A percentile compares a stretch with the other conserved stretches of the same genome.
These are phyloP conservation scores for Serendipita sp. DNA, from an alignment of 1,284 basidiomycete genomes.

Conservation along the genomic window DNA sequence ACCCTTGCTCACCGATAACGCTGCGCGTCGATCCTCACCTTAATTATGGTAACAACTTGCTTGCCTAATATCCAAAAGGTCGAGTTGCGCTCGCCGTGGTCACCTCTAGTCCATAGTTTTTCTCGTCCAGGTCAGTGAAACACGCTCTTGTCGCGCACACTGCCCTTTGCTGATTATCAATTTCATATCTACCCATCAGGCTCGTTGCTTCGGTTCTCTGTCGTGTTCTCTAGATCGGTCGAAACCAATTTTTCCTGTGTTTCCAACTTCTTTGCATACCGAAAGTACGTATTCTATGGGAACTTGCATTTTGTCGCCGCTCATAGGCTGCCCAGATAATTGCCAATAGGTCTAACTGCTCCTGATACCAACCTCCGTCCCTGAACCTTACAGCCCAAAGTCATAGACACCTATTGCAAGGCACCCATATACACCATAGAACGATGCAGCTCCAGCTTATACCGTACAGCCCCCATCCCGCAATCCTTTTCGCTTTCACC, in stretches of 20 bases:
- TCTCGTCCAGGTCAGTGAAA: neutral
- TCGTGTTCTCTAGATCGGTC: neutral
- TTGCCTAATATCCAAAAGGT: neutral
- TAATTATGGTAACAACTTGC: neutral
- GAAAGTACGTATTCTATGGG: neutral
- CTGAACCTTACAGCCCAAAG: conserved; percentile 5
- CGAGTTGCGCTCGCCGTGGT: neutral
- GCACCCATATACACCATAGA: conserved; percentile 30
- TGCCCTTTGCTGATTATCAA: neutral
- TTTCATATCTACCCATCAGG: neutral
- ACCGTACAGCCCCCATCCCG: conserved; percentile 37
- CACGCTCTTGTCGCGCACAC: neutral
- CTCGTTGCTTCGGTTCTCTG: neutral
- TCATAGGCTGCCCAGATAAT: neutral
- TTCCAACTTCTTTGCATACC: neutral
- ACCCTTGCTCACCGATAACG: neutral
- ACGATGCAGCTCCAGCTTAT: conserved; percentile 58
- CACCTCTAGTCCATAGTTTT: neutral
- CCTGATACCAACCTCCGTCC: conserved; percentile 5
- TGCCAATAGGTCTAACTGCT: neutral
- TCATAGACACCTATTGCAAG: conserved; percentile 22
- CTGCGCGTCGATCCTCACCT: neutral
- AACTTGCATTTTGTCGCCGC: neutral
- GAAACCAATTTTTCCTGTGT: neutral
- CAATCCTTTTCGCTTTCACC: conserved; percentile 56